These are phyloP conservation scores for Ascochyta viciae-villosae DNA, from an alignment of 2,329 filamentous ascomycete genomes.

Conservation along the genomic window DNA sequence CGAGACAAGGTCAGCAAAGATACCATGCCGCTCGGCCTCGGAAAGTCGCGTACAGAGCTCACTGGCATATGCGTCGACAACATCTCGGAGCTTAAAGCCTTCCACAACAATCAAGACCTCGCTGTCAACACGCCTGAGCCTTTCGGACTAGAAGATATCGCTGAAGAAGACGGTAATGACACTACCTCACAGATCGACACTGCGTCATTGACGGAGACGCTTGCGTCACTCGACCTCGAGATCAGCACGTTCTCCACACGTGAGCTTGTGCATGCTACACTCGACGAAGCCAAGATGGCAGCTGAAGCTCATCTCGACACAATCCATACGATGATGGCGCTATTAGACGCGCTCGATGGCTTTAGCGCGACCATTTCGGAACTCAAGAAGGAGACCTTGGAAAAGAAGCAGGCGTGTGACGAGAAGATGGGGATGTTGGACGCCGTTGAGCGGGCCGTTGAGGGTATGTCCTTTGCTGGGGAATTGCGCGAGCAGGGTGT, in stretches of 20 bases:
- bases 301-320: slow-evolving; percentile 20
- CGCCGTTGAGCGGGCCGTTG: slow-evolving; percentile 12
- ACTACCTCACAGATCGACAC: not conserved
- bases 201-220: not conserved
- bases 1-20: not conserved
- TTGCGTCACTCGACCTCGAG: slow-evolving; percentile 4
- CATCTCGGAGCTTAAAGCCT: not conserved
- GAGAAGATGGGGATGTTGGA: slow-evolving; percentile 16
- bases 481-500: not conserved
- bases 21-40: not conserved
- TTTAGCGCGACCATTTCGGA: slow-evolving; percentile 23
- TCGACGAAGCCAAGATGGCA: slow-evolving; percentile 16
- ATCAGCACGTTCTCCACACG: slow-evolving; percentile 8
- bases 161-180: not conserved
- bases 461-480: not conserved
- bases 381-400: slow-evolving; percentile 19
- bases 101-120: not conserved
- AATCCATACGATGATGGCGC: slow-evolving; percentile 17
- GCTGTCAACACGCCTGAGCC: not conserved
- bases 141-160: slow-evolving; percentile 1
- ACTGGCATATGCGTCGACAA: not conserved
- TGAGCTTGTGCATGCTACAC: slow-evolving; percentile 18
- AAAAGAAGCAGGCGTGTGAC: slow-evolving; percentile 17
- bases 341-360: slow-evolving; percentile 21
- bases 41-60: not conserved